These are phyloP conservation scores for Diplodia seriata DNA, from an alignment of 2,329 filamentous ascomycete genomes.

Conservation along the genomic window DNA sequence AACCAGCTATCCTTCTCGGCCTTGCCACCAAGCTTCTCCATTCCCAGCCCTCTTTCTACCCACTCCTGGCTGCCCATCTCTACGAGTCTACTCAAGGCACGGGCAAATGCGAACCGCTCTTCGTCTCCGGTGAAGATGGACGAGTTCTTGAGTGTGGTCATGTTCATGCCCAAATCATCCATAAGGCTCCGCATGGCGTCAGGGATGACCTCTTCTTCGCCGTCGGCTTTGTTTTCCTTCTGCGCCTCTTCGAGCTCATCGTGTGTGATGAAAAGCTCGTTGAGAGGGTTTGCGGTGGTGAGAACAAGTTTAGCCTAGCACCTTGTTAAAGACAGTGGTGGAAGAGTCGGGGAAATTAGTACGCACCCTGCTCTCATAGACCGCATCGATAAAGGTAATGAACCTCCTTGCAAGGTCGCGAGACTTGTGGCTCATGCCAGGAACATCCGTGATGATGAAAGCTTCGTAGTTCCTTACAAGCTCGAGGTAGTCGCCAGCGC, in stretches of 20 bases:
- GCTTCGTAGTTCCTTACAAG: slow-evolving; percentile 88
- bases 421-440: slow-evolving; percentile 85
- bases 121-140: slow-evolving; percentile 93
- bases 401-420: slow-evolving; percentile 90
- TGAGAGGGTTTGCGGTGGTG: slow-evolving; percentile 84
- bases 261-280: slow-evolving; percentile 47
- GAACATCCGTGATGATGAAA: slow-evolving; percentile 90
- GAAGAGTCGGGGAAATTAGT: slow-evolving; percentile 10
- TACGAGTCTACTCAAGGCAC: slow-evolving; percentile 80
- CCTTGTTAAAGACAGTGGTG: slow-evolving; percentile 2
- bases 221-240: slow-evolving; percentile 46
- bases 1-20: slow-evolving; percentile 69
- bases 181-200: slow-evolving; percentile 80
- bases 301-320: slow-evolving; percentile 91
- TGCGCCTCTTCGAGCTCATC: slow-evolving; percentile 52
- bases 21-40: slow-evolving; percentile 70
- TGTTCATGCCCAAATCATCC: slow-evolving; percentile 86
- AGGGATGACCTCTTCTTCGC: slow-evolving; percentile 62
- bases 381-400: slow-evolving; percentile 96
- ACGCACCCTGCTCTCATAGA: slow-evolving; percentile 76
- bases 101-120: slow-evolving; percentile 93
- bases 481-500: slow-evolving; percentile 94
- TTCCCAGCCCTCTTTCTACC: slow-evolving; percentile 78
- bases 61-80: slow-evolving; percentile 97
- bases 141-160: slow-evolving; percentile 81